phyloP scores from a whole-genome alignment of 2,329 filamentous ascomycete species.

The Ceratocystis lukuohia region DNA sequence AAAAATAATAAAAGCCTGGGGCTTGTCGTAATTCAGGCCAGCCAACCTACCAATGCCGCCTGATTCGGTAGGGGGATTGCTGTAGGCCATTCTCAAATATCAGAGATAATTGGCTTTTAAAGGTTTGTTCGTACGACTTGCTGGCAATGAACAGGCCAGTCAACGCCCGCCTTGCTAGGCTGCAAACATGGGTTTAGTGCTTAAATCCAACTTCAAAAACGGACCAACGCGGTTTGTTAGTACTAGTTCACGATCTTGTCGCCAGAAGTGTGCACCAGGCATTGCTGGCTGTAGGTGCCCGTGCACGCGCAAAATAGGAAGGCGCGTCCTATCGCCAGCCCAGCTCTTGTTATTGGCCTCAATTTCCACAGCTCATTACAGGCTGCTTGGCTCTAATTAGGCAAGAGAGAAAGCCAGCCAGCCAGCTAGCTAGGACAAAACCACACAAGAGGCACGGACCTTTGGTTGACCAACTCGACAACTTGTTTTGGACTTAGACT shows the following conservation, averaged over 20 bases:
- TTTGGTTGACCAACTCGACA: not conserved
- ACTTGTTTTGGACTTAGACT: not conserved
- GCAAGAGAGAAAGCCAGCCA: not conserved
- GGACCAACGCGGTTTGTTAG: no score
- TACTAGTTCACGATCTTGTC: no score
- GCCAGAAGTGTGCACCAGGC: no score
- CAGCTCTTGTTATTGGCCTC: not conserved
- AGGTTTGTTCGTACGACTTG: not conserved
- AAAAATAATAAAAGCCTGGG: not conserved
- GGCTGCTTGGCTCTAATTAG: not conserved
- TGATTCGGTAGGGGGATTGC: no score
- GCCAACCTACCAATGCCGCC: not conserved
- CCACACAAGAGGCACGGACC: not conserved
- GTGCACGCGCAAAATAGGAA: no score
- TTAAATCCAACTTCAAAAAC: no score
- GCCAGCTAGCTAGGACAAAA: not conserved
- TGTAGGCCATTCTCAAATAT: not conserved
- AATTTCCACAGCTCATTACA: not conserved
- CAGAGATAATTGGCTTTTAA: not conserved
- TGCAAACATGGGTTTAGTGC: no score
- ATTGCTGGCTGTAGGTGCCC: no score
- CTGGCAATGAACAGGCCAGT: no score
- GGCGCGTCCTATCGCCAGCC: not conserved
- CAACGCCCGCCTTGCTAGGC: no score
- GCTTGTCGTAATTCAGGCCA: not conserved